Evolutionary conservation across 208 protist genomes (phyloP).

Genomic region (Trypanosoma mega): DNA sequence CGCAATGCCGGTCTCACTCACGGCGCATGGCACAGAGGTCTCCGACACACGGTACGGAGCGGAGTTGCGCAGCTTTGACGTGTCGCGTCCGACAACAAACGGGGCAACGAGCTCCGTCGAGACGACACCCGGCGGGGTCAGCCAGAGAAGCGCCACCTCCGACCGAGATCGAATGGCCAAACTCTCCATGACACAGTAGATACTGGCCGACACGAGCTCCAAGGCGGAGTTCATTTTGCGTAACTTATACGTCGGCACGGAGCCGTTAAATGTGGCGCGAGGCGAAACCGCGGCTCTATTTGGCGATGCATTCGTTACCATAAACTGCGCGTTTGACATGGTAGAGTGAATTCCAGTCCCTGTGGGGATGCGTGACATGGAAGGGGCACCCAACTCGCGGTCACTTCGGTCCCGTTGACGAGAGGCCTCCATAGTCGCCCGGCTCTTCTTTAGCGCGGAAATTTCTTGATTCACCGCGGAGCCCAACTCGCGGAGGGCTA

Average conservation of each 20-base stretch:
- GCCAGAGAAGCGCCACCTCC: slow-evolving; percentile 75
- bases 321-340: slow-evolving; percentile 3
- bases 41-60: slow-evolving; percentile 78
- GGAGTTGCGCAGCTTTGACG: slow-evolving; percentile 53
- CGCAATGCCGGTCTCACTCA: slow-evolving; percentile 72
- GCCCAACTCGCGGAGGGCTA: slow-evolving; percentile 62
- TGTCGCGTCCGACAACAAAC: slow-evolving; percentile 81
- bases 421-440: slow-evolving; percentile 24
- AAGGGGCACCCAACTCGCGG: slow-evolving; percentile 23
- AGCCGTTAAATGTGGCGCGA: slow-evolving; percentile 57
- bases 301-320: slow-evolving; percentile 4
- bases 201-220: slow-evolving; percentile 76
- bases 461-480: slow-evolving; percentile 73
- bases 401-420: slow-evolving; percentile 24
- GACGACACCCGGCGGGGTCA: slow-evolving; percentile 64
- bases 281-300: neutral
- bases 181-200: slow-evolving; percentile 80
- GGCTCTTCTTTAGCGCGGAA: slow-evolving; percentile 35
- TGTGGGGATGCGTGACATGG: neutral
- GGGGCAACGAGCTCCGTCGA: slow-evolving; percentile 82
- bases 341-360: neutral
- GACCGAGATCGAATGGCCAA: slow-evolving; percentile 71
- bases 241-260: slow-evolving; percentile 57
- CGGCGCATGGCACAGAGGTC: slow-evolving; percentile 67
- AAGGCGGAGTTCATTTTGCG: slow-evolving; percentile 66